Base-by-base conservation (phyloP, 1,139 yeast species). In the Kodamaea fungicola region DNA sequence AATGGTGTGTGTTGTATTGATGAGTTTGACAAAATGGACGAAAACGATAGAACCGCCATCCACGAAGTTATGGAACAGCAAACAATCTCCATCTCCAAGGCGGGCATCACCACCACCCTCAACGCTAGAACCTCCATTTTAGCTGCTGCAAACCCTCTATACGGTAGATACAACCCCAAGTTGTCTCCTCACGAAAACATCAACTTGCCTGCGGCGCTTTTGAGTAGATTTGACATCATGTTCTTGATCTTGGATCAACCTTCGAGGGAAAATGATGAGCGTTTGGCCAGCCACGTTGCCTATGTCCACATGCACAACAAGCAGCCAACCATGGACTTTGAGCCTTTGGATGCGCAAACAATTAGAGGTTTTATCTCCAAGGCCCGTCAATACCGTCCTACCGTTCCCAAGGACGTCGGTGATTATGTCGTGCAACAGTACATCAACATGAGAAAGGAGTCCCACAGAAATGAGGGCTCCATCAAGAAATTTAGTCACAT, bases 31-130 rank as follows among this genome's bases (percentile, higher is more conserved):
- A 92, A 92, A 67, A 94, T 94, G 99, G 97, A 90, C 58, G 99
- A 94, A 60, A 67, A 77, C 43, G 98, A 94, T 62, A 76, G 99
- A 59, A 92, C 98, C 0, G 97, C 98, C 4, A 94, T 94, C 56
- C 98, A 92, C 63, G 98, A 92, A 71, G 99, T 94, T 31, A 94
- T 94, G 99, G 99, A 94, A 68, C 99, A 94, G 61, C 98, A 94
- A 64, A 94, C 98, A 2, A 92, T 94, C 45, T 87, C 96, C 23
- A 94, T 94, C 43, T 86, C 97, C 33, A 94, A 94, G 62, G 99
- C 98, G 2, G 99, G 99, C 49, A 92, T 94, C 50, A 87, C 95
- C 47, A 94, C 99, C 6, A 89, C 97, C 1, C 71, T 94, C 49
- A 94, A 94, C 59, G 98, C 99, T 8, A 78, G 99, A 61, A 80